Percentiles rank a stretch among this genome's conserved stretches.
Conservation (phyloP, 2,329 filamentous ascomycete genomes). For the Penicillium sp. region DNA sequence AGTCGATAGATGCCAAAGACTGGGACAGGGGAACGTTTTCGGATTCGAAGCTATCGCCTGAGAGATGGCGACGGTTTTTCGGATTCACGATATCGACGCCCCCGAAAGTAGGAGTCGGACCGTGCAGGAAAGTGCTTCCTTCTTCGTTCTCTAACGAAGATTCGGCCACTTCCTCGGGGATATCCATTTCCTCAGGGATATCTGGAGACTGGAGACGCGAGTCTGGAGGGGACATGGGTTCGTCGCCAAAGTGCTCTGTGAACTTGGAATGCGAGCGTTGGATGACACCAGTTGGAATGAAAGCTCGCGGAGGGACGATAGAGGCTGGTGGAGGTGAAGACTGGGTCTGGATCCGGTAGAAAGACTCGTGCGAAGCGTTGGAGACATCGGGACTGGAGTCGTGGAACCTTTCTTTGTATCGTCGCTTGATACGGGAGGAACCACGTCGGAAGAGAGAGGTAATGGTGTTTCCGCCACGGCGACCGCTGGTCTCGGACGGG, state of each 20-base stretch:
- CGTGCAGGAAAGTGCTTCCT: slow-evolving; percentile 29
- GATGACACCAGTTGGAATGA: slow-evolving; percentile 63
- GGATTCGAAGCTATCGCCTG: slow-evolving; percentile 51
- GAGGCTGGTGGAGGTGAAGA: slow-evolving; percentile 49
- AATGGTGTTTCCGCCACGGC: slow-evolving; percentile 60
- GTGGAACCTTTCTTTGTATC: slow-evolving; percentile 56
- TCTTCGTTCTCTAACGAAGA: slow-evolving; percentile 32
- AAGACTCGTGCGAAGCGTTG: slow-evolving; percentile 89
- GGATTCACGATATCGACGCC: slow-evolving; percentile 39
- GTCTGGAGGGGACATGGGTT: slow-evolving; percentile 82
- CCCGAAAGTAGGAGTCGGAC: slow-evolving; percentile 31
- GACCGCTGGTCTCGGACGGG: slow-evolving; percentile 60
- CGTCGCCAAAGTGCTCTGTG: slow-evolving; percentile 86
- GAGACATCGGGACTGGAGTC: slow-evolving; percentile 78
- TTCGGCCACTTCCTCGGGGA: slow-evolving; percentile 45
- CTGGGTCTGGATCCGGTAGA: slow-evolving; percentile 63
- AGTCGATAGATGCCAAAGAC: slow-evolving; percentile 92
- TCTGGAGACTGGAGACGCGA: slow-evolving; percentile 82
- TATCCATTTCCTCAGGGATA: slow-evolving; percentile 60
- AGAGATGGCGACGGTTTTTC: slow-evolving; percentile 42
- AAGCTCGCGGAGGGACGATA: slow-evolving; percentile 46
- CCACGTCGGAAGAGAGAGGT: slow-evolving; percentile 77
- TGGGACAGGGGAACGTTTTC: slow-evolving; percentile 67
- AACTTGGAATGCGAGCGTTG: slow-evolving; percentile 89
- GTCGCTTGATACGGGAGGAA: slow-evolving; percentile 61